Conservation (phyloP, 768 basidiomycete species). For the Russula brevipes region DNA sequence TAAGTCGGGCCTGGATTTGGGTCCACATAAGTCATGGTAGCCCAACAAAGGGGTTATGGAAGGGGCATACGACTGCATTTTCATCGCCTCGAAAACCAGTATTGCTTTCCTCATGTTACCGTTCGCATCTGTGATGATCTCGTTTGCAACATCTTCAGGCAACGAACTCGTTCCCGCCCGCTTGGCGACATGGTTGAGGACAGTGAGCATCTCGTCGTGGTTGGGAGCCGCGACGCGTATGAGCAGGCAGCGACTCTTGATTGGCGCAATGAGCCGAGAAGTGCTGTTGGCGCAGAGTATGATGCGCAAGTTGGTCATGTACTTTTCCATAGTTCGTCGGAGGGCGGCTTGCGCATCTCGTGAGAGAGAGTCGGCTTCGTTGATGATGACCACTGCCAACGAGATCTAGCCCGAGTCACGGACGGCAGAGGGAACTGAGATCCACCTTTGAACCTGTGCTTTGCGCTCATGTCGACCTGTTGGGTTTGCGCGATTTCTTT, state of each 20-base stretch:
- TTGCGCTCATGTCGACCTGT: constrained; percentile 93
- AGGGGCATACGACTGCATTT: constrained; percentile 84
- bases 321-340: constrained; percentile 98
- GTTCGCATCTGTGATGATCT: constrained; percentile 73
- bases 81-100: constrained; percentile 89
- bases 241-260: constrained; percentile 90
- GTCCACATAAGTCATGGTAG: neutral
- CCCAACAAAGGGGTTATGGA: neutral
- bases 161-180: constrained; percentile 68
- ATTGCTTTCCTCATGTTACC: constrained; percentile 95
- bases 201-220: constrained; percentile 62
- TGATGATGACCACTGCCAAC: constrained; percentile 86
- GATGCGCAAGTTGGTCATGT: constrained; percentile 95
- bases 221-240: constrained; percentile 89
- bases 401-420: neutral
- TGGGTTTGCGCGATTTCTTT: constrained; percentile 99
- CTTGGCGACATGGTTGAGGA: constrained; percentile 74
- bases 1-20: constrained; percentile 62
- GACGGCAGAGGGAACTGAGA: neutral
- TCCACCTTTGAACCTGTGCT: constrained; percentile 93
- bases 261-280: constrained; percentile 91
- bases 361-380: constrained; percentile 91
- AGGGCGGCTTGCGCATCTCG: constrained; percentile 97
- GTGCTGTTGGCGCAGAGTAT: constrained; percentile 97
- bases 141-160: constrained; percentile 67